Conservation (phyloP, 176 grass and related monocot species). For the Tuctoria greenei region DNA sequence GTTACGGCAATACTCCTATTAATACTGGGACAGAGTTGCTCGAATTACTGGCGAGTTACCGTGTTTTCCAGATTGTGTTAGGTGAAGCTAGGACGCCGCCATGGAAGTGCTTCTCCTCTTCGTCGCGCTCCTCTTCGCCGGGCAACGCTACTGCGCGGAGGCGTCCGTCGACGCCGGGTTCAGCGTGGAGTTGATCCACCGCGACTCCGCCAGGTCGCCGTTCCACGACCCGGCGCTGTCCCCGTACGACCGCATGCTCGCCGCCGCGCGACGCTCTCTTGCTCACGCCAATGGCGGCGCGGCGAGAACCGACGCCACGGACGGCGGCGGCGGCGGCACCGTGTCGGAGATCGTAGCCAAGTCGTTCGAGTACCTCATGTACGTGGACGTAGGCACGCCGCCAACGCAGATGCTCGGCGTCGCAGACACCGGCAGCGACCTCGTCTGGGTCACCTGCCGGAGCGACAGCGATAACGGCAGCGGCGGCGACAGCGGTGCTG, state of each 20-base stretch:
- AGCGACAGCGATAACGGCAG: neutral
- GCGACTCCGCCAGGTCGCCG: slow-evolving; percentile 56
- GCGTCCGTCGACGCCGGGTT: slow-evolving; percentile 16
- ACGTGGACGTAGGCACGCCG: slow-evolving; percentile 49
- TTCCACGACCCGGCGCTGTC: slow-evolving; percentile 41
- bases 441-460: slow-evolving; percentile 50
- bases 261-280: slow-evolving; percentile 30
- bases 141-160: neutral
- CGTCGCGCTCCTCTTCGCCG: neutral
- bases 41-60: neutral
- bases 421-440: slow-evolving; percentile 71
- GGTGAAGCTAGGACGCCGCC: neutral
- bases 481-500: neutral
- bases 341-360: slow-evolving; percentile 33
- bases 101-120: slow-evolving; percentile 37
- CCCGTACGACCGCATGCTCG: slow-evolving; percentile 29
- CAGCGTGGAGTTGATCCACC: slow-evolving; percentile 64
- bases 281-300: no score
- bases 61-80: neutral
- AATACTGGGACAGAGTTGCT: neutral
- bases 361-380: slow-evolving; percentile 53
- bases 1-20: slow-evolving; percentile 19
- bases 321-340: neutral
- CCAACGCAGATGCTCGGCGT: slow-evolving; percentile 35
- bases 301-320: no score